Base-by-base conservation (phyloP, 1,284 basidiomycete genomes). In the Ceratobasidium papillatum region DNA sequence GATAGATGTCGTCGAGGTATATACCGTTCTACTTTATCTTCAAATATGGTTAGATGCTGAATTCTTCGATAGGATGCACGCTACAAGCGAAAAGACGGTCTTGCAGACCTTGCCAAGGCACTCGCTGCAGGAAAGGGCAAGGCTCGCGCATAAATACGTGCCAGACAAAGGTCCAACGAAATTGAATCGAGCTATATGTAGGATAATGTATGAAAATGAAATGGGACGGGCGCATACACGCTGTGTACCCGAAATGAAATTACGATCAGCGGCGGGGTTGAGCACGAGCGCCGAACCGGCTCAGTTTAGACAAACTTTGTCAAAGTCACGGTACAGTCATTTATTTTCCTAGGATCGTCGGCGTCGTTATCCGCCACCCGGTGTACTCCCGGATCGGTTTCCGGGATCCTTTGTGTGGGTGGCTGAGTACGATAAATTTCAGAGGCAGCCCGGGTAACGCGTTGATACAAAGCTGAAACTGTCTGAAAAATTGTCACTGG, bases 51-150 rank as follows among this genome's bases (percentile, higher is more conserved):
- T 27, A 43, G 14, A 22, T 43, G n/a, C 38, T 43, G 12, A 58
- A 5, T 27, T 43, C 5, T 1, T n/a, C 1, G 30, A 12, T 30
- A 71, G 68, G 68, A 71, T 32, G 68, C 68, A 36, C 68, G 68
- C 41, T 71, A 71, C 68, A 71, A 71, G 30, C 68, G 68, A n/a
- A 59, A 54, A n/a, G 68, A 71, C 30, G 68, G 52, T 5, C 56
- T 71, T n/a, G 56, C 19, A 0, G 68, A 71, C 32, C 45, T 71
- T 0, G 22, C 25, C 54, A 71, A 61, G 68, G 68, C 68, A 38
- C 56, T 71, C 8, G 66, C 66, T 9, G 66, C 51, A 3, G 66
- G 66, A 41, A 69, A 69, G 38, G 66, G 66, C 51, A 69, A 69
- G 38, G 66, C 66, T 11, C 66, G 66, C 4, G 34, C 66, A 17